phyloP scores from a whole-genome alignment of 495 filamentous ascomycete species.

The Aspergillus baeticus region DNA sequence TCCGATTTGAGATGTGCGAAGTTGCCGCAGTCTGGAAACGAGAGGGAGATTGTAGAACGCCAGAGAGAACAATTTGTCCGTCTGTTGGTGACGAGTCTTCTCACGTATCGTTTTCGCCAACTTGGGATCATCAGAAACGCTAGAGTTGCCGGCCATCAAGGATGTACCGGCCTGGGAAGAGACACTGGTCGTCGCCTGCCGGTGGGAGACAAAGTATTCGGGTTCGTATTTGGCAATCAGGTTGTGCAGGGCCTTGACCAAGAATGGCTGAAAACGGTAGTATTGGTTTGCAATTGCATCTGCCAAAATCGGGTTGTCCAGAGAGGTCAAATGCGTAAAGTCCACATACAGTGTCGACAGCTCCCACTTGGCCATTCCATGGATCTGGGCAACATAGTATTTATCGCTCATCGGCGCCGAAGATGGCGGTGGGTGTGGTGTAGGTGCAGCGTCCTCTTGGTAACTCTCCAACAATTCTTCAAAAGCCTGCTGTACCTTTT shows the following conservation, averaged over 20 bases:
- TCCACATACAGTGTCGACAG: constrained; percentile 98
- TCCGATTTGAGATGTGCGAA: constrained; percentile 89
- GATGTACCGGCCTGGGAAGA: constrained; percentile 65
- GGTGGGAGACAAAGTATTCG: constrained; percentile 86
- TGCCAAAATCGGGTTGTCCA: constrained; percentile 71
- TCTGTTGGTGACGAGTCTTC: constrained; percentile 89
- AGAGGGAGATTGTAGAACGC: constrained; percentile 97
- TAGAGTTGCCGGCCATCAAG: constrained; percentile 57
- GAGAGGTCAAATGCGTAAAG: constrained; percentile 77
- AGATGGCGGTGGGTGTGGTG: constrained; percentile 66
- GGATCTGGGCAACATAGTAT: constrained; percentile 96
- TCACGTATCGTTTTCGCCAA: constrained; percentile 33
- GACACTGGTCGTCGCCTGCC: constrained; percentile 66
- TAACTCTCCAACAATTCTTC: constrained; percentile 86
- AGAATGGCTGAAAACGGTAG: constrained; percentile 92
- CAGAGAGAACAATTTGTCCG: constrained; percentile 91
- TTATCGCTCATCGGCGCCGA: constrained; percentile 77
- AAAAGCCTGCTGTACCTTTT: constrained; percentile 82
- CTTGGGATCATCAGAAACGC: constrained; percentile 55
- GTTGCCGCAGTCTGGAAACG: constrained; percentile 84
- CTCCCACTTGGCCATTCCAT: constrained; percentile 78
- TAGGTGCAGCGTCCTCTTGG: constrained; percentile 71
- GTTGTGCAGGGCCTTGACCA: constrained; percentile 86
- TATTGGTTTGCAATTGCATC: constrained; percentile 84
- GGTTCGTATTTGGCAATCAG: constrained; percentile 93